A percentile compares a stretch with the other conserved stretches of the same genome.
Conservation (phyloP, 1,139 yeast genomes). For the Yamadazyma friedrichii region DNA sequence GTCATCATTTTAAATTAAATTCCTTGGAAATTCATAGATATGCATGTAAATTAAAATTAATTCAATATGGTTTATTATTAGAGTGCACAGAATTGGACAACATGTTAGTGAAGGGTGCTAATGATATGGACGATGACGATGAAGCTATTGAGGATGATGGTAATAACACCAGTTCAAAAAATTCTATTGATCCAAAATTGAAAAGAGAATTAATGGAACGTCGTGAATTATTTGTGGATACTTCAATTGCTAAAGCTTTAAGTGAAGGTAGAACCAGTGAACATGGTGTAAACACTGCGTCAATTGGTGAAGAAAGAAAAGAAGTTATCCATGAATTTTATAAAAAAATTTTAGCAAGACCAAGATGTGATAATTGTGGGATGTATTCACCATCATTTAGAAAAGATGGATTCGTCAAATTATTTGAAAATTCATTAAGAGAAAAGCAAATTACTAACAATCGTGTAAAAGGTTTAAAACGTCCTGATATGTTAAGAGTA, state of each 20-base stretch:
- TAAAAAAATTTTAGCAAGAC: constrained; percentile 67
- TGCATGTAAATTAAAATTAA: constrained; percentile 73
- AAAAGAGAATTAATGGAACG: constrained; percentile 50
- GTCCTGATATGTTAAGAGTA: constrained; percentile 66
- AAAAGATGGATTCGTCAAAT: constrained; percentile 91
- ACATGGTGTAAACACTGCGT: constrained; percentile 74
- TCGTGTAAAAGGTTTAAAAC: constrained; percentile 72
- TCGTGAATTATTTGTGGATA: constrained; percentile 70
- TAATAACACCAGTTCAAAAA: constrained; percentile 19
- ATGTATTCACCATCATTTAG: constrained; percentile 93
- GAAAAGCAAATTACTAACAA: constrained; percentile 82
- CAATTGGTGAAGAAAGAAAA: constrained; percentile 87
- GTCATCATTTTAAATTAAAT: constrained; percentile 79
- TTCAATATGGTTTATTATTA: constrained; percentile 84
- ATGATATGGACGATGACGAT: constrained; percentile 33
- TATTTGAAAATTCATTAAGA: constrained; percentile 81
- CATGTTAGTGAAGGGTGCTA: constrained; percentile 41
- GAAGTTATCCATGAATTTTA: constrained; percentile 71
- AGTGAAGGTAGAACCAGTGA: constrained; percentile 70
- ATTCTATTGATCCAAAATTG: constrained; percentile 34
- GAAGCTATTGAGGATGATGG: constrained; percentile 34
- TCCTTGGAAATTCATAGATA: constrained; percentile 69
- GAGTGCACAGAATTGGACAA: constrained; percentile 76
- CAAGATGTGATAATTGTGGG: constrained; percentile 93
- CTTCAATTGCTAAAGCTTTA: constrained; percentile 71